Evolutionary conservation across 2,329 filamentous ascomycete species (phyloP).

Genomic region (Talaromyces sp.): DNA sequence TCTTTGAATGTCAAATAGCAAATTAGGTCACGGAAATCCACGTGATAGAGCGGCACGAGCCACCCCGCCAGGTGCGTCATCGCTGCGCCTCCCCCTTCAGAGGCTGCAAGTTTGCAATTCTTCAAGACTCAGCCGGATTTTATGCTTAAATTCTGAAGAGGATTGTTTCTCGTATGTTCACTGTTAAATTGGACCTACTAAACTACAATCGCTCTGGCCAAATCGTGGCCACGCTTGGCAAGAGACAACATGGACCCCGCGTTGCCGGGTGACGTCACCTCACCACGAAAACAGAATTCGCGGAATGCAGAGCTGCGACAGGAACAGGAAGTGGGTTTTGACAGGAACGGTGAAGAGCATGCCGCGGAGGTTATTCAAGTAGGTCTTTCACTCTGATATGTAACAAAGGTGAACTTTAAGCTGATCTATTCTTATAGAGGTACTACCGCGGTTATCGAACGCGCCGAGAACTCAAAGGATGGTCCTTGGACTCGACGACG

Average conservation of each 20-base stretch:
- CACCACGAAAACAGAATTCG: neutral
- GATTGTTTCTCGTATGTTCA: too few relatives aligned
- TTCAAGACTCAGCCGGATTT: neutral
- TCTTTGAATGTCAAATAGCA: neutral
- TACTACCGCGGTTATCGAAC: constrained; percentile 13
- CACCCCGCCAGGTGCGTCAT: constrained; percentile 1
- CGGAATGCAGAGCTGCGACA: neutral
- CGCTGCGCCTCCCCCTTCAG: neutral
- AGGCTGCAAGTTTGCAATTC: neutral
- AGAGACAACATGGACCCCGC: neutral
- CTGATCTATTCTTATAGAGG: constrained; percentile 1
- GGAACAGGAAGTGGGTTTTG: neutral
- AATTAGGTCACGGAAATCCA: neutral
- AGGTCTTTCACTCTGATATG: neutral
- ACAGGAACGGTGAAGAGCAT: neutral
- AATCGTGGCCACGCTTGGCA: neutral
- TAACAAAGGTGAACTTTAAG: too few relatives aligned
- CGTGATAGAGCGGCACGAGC: neutral
- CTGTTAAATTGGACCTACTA: too few relatives aligned
- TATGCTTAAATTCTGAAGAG: neutral
- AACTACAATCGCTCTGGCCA: neutral
- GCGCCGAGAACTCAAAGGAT: constrained; percentile 12
- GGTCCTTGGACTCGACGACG: constrained; percentile 10
- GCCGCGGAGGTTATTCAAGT: constrained; percentile 9
- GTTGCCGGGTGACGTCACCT: constrained; percentile 6